A percentile compares a stretch with the other conserved stretches of the same genome.
phyloP scores from a whole-genome alignment of 1,284 basidiomycete genomes.

The Moesziomyces antarcticus region DNA sequence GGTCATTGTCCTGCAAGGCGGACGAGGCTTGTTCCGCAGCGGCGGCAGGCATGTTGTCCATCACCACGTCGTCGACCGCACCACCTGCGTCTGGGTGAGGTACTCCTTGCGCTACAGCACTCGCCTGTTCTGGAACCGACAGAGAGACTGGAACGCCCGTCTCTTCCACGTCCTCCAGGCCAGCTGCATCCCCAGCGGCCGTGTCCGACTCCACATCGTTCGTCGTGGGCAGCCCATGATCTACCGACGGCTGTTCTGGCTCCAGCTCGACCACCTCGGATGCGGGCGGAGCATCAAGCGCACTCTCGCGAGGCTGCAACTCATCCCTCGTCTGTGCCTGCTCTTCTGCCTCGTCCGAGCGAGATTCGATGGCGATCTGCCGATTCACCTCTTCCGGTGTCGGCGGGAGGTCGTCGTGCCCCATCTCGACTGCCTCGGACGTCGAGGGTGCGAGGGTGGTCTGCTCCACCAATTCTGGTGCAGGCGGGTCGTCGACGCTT shows the following conservation, averaged over 20 bases:
- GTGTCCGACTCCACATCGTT: no score
- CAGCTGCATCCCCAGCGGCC: background rate
- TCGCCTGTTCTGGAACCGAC: conserved; percentile 11
- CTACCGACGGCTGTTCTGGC: no score
- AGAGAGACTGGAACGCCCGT: conserved; percentile 21
- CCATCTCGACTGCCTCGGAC: background rate
- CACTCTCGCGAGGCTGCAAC: no score
- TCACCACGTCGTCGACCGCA: conserved; percentile 13
- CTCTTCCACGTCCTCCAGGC: conserved; percentile 7
- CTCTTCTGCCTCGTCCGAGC: conserved; percentile 5
- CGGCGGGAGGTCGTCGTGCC: conserved; percentile 27
- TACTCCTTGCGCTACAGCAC: conserved; percentile 19
- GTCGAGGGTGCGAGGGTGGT: conserved; percentile 15
- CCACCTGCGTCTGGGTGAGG: conserved; percentile 16
- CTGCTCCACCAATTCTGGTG: conserved; percentile 4
- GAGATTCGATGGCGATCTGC: conserved; percentile 21
- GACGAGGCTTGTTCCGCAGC: conserved; percentile 25
- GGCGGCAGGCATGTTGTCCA: conserved; percentile 46
- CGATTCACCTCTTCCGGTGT: conserved; percentile 43
- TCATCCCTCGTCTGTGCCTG: background rate
- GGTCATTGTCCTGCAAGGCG: background rate
- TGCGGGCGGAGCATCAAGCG: no score
- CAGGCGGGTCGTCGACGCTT: no score
- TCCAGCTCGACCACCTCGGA: no score
- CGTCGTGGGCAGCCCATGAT: no score